Conservation (phyloP, 2,329 filamentous ascomycete genomes). For the Colletotrichum incanum region DNA sequence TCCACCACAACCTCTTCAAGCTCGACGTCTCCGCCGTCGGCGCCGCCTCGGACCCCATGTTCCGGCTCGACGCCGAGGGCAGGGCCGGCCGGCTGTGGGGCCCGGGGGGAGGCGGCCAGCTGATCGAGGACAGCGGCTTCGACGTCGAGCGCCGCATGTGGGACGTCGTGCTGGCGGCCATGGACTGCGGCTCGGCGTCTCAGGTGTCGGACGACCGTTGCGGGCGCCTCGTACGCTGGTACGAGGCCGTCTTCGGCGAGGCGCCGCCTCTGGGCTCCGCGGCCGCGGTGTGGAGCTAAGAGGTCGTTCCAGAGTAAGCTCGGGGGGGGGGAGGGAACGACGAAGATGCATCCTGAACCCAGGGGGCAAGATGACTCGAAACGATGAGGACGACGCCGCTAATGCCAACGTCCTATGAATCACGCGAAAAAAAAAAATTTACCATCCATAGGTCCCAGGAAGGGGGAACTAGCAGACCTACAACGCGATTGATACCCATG, state of each 20-base stretch:
- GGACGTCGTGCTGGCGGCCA: constrained; percentile 49
- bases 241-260: constrained; percentile 31
- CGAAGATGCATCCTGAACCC: background rate
- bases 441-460: background rate
- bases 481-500: background rate
- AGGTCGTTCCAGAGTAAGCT: background rate
- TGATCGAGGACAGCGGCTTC: constrained; percentile 48
- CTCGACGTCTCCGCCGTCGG: constrained; percentile 51
- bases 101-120: constrained; percentile 43
- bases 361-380: background rate
- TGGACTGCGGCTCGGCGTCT: constrained; percentile 48
- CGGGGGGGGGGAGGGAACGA: background rate
- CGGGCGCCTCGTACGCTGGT: constrained; percentile 50
- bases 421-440: background rate
- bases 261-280: constrained; percentile 13
- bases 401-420: background rate
- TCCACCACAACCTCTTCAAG: constrained; percentile 57
- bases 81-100: constrained; percentile 50
- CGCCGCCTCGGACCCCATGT: constrained; percentile 43
- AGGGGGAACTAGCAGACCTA: background rate
- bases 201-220: constrained; percentile 44
- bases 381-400: background rate
- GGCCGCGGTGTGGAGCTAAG: background rate
- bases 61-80: constrained; percentile 45
- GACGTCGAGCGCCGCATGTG: constrained; percentile 55